These are phyloP conservation scores for Delphinella strobiligena DNA, from an alignment of 2,329 filamentous ascomycete genomes.

Conservation along the genomic window DNA sequence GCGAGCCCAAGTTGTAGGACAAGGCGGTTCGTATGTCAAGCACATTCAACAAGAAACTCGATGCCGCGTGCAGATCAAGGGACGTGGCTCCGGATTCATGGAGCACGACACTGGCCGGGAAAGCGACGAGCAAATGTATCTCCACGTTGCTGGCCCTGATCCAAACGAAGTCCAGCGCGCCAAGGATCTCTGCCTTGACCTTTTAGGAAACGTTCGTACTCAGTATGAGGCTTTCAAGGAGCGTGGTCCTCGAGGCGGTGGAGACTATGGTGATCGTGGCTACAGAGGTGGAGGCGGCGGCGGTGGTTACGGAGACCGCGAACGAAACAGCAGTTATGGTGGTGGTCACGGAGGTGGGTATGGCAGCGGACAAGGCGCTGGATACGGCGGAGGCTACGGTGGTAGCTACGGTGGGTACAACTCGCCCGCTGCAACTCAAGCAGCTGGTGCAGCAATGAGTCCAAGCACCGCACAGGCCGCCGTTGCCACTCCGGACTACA, in stretches of 20 bases:
- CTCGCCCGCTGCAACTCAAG: constrained; percentile 19
- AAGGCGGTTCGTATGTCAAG: constrained; percentile 91
- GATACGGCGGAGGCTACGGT: constrained; percentile 8
- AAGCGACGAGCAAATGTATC: constrained; percentile 91
- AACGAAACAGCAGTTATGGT: constrained; percentile 13
- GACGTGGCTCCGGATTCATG: constrained; percentile 85
- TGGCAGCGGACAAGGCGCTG: constrained; percentile 14
- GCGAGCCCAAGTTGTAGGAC: constrained; percentile 88
- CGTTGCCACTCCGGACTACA: constrained; percentile 46
- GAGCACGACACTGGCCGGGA: constrained; percentile 80
- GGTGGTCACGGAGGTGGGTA: constrained; percentile 17
- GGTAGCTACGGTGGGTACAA: constrained; percentile 9
- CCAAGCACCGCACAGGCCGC: constrained; percentile 9
- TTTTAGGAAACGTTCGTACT: constrained; percentile 74
- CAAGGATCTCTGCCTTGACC: constrained; percentile 77
- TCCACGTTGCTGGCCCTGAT: constrained; percentile 89
- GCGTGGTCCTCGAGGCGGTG: constrained; percentile 38
- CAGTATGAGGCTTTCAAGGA: constrained; percentile 86
- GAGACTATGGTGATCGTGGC: constrained; percentile 28
- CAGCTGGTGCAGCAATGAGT: constrained; percentile 15
- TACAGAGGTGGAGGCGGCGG: constrained; percentile 24
- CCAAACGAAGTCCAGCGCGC: constrained; percentile 73
- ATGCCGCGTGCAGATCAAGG: constrained; percentile 96
- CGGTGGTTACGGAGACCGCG: constrained; percentile 27
- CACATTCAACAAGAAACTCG: constrained; percentile 93